Base-by-base conservation (phyloP, 768 basidiomycete species). In the Boletus sp. region DNA sequence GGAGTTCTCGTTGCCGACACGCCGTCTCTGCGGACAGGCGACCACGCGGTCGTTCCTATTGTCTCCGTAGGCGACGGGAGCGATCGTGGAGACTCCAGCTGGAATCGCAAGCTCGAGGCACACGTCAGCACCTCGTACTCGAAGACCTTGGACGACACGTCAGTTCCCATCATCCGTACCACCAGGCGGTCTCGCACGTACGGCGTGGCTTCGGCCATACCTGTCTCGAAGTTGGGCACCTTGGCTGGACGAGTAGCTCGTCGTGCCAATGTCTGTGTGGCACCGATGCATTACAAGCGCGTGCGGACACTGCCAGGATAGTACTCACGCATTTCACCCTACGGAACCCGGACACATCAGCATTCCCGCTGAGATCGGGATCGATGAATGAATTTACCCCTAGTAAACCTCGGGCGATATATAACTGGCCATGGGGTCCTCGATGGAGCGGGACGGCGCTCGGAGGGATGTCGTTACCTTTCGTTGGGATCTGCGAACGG, bases 111-210 rank as follows among this genome's bases (percentile, higher is more conserved):
- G 30, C 27, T 59, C 37, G 60, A 54, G 35, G 51, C 54, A 9
- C 56, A 67, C 10, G 56, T 50, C n/a, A 66, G 44, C 4, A 67
- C 65, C 25, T 66, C 65, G 42, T 66, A 65, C 29, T 62, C 59
- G 13, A 48, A 59, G 3, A 58, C 38, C 65, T 65, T 50, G 14
- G 34, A 37, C 2, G n/a, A 10, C 17, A 33, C 2, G 19, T 54
- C 19, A 53, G 54, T 47, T 47, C 37, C 15, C 5, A 39, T 41
- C 17, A 14, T 44, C 17, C 35, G 9, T 1, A 8, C 23, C 11
- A 19, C 37, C 5, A 15, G 13, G 30, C 32, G 35, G 50, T 34
- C 5, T n/a, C 29, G 17, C 21, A 56, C 61, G n/a, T 50, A 64
- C 64, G 17, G 33, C 7, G 41, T 52, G 41, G 11, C 27, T 47